Evolutionary conservation across 2,329 filamentous ascomycete species (phyloP), one percentile per base, ranked within the genome.

Genomic region (Bipolaris zeicola): DNA sequence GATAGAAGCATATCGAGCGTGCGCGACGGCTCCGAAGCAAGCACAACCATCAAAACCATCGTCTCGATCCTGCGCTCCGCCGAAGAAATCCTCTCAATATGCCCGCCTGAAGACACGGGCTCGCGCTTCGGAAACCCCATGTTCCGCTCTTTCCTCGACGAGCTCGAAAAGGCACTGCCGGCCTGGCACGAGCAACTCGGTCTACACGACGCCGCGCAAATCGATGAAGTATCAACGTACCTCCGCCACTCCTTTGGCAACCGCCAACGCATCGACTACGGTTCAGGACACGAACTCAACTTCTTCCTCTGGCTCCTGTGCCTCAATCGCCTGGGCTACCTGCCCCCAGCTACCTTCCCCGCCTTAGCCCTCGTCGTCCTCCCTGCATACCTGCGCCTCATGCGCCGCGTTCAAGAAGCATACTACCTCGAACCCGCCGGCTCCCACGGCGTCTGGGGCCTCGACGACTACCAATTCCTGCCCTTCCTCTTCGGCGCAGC

Each of bases 291-390:
- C 76, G 95, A 99, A 79, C 85, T 99, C 60, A 98, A 99, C 80
- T 98, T 99, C 78, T 83, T 94, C 76, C 89, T 96, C 72, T 99
- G 94, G 93, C 84, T 98, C 34, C 85, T 99, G n/a, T 96, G 92
- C 71, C 87, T 99, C 0, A 91, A 95, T 74, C 90, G 94, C 70
- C 82, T 97, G 14, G 80, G 82, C 10, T 76, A 91, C 18, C 74
- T 98, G 34, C 78, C 83, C 0, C 74, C 76, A 5, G 67, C 81
- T 10, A 89, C 93, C 65, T 96, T 96, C 76, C 85, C 85, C 31
- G 79, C 88, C 3, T 75, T 98, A 22, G 87, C 92, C 1, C 85
- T 98, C 44, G 81, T 85, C 54, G 86, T 97, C 52, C 96, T 98
- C 73, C 82, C 86, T 31, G 86, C 87, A 50, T 99, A 99, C 74